phyloP scores from a whole-genome alignment of 2,329 filamentous ascomycete species.

The Colletotrichum musae region DNA sequence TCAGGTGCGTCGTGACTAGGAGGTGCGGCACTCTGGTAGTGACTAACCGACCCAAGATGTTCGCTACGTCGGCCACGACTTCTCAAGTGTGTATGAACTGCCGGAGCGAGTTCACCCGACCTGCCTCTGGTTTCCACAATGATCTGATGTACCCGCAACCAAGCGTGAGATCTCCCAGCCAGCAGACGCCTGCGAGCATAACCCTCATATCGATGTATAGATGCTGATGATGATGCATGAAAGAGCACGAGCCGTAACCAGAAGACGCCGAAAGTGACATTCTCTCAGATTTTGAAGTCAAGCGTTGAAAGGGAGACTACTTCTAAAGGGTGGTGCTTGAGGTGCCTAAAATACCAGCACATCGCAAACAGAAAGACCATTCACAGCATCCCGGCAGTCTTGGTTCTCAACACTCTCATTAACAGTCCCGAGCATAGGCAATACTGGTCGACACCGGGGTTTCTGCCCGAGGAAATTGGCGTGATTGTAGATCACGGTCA shows the following conservation, averaged over 20 bases:
- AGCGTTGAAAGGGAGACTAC: constrained; percentile 92
- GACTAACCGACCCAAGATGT: constrained; percentile 56
- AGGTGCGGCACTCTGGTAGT: constrained; percentile 9
- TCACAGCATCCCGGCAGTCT: constrained; percentile 83
- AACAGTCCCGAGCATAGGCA: constrained; percentile 80
- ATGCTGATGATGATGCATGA: constrained; percentile 50
- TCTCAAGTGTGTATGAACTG: constrained; percentile 90
- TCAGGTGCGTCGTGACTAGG: constrained; percentile 63
- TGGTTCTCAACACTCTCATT: constrained; percentile 89
- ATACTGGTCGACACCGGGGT: constrained; percentile 90
- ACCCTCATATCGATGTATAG: background rate
- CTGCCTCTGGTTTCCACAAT: constrained; percentile 85
- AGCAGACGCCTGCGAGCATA: background rate
- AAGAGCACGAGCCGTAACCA: constrained; percentile 64
- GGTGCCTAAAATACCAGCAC: constrained; percentile 91
- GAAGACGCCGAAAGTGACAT: constrained; percentile 73
- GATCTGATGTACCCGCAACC: constrained; percentile 81
- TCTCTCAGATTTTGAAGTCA: constrained; percentile 92
- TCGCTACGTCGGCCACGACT: constrained; percentile 79
- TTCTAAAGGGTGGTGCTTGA: constrained; percentile 92
- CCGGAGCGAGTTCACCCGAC: constrained; percentile 85
- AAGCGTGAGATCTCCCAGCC: constrained; percentile 13
- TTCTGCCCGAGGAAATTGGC: constrained; percentile 94
- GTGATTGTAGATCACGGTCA: constrained; percentile 92
- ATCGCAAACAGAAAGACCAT: constrained; percentile 89